Base-by-base conservation (phyloP, 306 rosid species). In the Casuarina glauca region DNA sequence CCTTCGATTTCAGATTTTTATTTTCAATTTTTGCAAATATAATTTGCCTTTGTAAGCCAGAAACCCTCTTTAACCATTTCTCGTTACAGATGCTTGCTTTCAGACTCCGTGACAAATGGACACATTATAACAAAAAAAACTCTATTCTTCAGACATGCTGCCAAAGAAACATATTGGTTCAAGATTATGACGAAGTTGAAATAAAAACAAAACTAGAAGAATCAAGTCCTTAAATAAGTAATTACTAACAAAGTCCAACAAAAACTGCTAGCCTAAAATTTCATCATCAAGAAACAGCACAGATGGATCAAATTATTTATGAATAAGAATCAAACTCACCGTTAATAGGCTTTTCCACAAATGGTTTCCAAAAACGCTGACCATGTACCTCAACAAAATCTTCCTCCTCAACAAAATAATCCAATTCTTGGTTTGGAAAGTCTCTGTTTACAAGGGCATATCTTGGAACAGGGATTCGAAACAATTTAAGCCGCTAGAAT, bases 321-420 rank as follows among this genome's bases (percentile, higher is more conserved):
- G 61, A 41, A 69, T 70, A 57, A 26, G 44, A 74, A 72, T 73
- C 53, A 80, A 80, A 76, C 97, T 91, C 82, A 95, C 99, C 99
- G 82, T 90, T 85, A 78, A 95, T 84, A 69, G 99, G 99, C 91
- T 95, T 95, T 89, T 95, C 99, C 80, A 95, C 99, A 88, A 95
- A 95, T 70, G 99, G 99, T 82, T 95, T 95, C 90, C 89, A 93
- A 61, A 95, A 95, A 32, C 97, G 96, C 74, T 73, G 67, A 80
- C 97, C 97, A 79, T 78, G 83, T 81, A 95, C 98, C 88, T 95
- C 97, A 68, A 95, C 97, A 85, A 91, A 95, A 80, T 95, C 99
- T 84, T 95, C 99, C 86, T 91, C 97, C 90, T 95, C 99, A 52
- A 84, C 60, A 85, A 95, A 95, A 87, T 88, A 89, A 73, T 95